Base-by-base conservation (phyloP, 2,329 filamentous ascomycete genomes). In the Helotiales sp. region DNA sequence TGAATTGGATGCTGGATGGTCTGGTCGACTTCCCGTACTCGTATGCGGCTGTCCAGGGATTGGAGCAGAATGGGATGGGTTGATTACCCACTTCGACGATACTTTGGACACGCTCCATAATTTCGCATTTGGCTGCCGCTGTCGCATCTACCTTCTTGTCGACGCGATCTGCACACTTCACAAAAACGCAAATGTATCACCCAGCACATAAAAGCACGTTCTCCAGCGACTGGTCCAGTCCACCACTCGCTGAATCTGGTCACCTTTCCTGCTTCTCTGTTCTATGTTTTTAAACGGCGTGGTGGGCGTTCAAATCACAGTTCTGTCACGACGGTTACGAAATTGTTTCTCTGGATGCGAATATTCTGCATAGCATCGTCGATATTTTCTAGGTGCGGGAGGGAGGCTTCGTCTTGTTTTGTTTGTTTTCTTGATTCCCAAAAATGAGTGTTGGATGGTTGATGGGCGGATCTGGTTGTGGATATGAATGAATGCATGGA, bases 1-100 rank as follows among this genome's bases (percentile, higher is more conserved):
- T 97, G 74, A 93, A 95, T 78, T 97, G 94, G 94, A 93, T 97
- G 83, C 82, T 97, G 68, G 94, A 97, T 78, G 92, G 92, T 15
- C 83, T 95, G 37, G 84, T 96, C 68, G 91, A 94, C 76, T 91
- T 95, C 76, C 92, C 92, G 70, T 93, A 90, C 76, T 85, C 83
- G 11, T 90, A 87, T 74, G 82, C 85, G 43, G 87, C 90, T 68
- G 76, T 83, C 65, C 80, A 82, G 34, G 82, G 82, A 3, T 75
- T 84, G 65, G 83, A 84, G 69, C 70, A 79, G 20, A 76, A 73
- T 65, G 72, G 66, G 49, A 63, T 63, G 61, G 34, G 61, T 28
- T 63, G 61, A 63, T 32, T 2, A 10, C n/a, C 20, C 13, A 15
- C 11, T n/a, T 24, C 26, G 13, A 17, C 6, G 11, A 34, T 7